Evolutionary conservation across 1,284 basidiomycete genomes (phyloP), one percentile per base, ranked within the genome.

Genomic region (Ustilago lituana): DNA sequence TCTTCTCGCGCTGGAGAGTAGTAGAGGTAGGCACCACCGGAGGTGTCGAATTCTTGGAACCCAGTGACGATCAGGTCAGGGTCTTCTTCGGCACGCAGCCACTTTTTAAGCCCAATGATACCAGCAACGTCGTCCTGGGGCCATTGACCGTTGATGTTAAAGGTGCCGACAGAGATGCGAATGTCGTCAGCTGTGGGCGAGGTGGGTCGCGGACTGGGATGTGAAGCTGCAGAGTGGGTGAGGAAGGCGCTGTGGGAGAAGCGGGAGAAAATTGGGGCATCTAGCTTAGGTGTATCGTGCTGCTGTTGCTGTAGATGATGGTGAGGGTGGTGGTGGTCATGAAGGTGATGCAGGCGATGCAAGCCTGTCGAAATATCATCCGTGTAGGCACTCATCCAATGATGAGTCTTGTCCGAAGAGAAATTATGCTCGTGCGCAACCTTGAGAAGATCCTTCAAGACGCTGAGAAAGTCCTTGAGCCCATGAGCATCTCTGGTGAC

Each of bases 41-140:
- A 69, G 14, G 54, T 66, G 50, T 76, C 74, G 15, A 73, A 39
- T 45, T 76, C 74, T 35, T 76, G 74, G 12, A 76, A 68, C 7
- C 71, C 66, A 3, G 68, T 8, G 19, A 71, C 63, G 48, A 76
- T 37, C 8, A 75, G 44, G 47, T 75, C 73, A 1, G 70, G 67
- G 9, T 75, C 66, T 19, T 73, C 45, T 12, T 73, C 59, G 1
- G 67, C 49, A 4, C 47, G 57, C 10, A 75, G 17, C 70, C 70
- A 75, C 5, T 54, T 50, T 19, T 62, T 67, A 11, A 75, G 54
- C 8, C 62, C 73, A 15, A 54, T 43, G 36, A 62, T 32, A 3
- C 38, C 36, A n/a, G 52, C 39, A 0, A 50, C 43, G 23, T 69
- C 62, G 15, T 49, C 41, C 2, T 46, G 41, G 1, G 67, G 67